These are phyloP conservation scores for Pseudonectria buxi DNA, from an alignment of 2,329 filamentous ascomycete genomes.

Conservation along the genomic window DNA sequence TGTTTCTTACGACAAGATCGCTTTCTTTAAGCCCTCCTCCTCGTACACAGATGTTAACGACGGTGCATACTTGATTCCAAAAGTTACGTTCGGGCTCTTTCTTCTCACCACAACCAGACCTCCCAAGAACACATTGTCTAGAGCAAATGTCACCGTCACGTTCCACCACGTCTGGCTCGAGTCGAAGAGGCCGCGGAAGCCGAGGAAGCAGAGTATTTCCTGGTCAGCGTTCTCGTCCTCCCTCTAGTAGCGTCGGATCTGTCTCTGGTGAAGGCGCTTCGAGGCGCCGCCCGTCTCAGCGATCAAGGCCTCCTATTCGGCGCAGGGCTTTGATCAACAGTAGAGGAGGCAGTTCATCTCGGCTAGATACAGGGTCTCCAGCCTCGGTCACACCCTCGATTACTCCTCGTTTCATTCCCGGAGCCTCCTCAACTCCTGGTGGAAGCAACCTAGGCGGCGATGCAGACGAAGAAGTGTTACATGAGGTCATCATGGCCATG, in stretches of 20 bases:
- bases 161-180: slow-evolving; percentile 6
- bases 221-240: slow-evolving; percentile 1
- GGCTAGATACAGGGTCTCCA: no score
- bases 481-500: slow-evolving; percentile 72
- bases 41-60: no score
- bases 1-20: no score
- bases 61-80: no score
- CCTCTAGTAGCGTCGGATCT: slow-evolving; percentile 2
- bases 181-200: slow-evolving; percentile 5
- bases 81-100: no score
- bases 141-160: slow-evolving; percentile 9
- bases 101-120: no score
- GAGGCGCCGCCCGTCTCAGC: no score
- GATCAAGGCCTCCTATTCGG: no score
- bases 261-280: slow-evolving; percentile 5
- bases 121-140: background rate
- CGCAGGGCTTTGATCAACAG: no score
- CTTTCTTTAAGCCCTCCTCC: no score
- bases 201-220: background rate
- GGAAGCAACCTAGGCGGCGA: slow-evolving; percentile 1
- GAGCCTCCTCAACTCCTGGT: background rate
- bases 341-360: no score
- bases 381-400: no score
- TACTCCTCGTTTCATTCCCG: background rate
- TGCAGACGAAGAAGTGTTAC: slow-evolving; percentile 9